Base-by-base conservation (phyloP, 1,284 basidiomycete genomes). In the Trichosporon asahii region DNA sequence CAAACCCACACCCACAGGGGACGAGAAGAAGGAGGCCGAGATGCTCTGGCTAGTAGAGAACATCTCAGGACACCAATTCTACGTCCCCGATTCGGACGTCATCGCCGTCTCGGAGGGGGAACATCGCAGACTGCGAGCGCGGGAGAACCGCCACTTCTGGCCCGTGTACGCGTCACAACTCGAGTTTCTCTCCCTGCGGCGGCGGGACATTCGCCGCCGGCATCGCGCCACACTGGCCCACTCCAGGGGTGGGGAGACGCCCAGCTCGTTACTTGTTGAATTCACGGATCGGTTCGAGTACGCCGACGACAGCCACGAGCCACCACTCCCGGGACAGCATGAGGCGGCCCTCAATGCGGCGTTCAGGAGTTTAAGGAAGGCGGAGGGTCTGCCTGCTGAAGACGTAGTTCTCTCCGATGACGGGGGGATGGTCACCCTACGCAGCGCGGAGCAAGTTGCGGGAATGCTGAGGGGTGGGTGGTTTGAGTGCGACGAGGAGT, bases 401-500 rank as follows among this genome's bases (percentile, higher is more conserved):
- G 57, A 61, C 29, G 57, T 61, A 7, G 57, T 61, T 11, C 57
- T 61, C 15, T 8, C 14, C 15, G 27, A 61, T 15, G 3, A 3
- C 4, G 57, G 57, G 4, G 29, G 33, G 18, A 4, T 29, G 15
- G 18, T 7, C 18, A 31, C 29, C 3, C 15, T 61, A 2, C 14
- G 57, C 15, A 15, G 27, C 6, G 57, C 6, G 15, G 29, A 29
- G 15, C 15, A n/a, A 3, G 29, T 61, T 7, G 27, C 27, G 2
- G 27, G 7, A 15, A 14, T 61, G 27, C 27, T 61, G 21, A 15
- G 57, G 29, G 57, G 57, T 2, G 57, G 57, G 27, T 61, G 57
- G 57, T 61, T 61, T n/a, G 57, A 61, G 57, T 61, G 57, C 57
- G 57, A 61, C 29, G 57, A 61, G 3, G 57, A 61, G 57, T 61